Evolutionary conservation across 1,284 basidiomycete species (phyloP).

Genomic region (Microbotryum saponariae): DNA sequence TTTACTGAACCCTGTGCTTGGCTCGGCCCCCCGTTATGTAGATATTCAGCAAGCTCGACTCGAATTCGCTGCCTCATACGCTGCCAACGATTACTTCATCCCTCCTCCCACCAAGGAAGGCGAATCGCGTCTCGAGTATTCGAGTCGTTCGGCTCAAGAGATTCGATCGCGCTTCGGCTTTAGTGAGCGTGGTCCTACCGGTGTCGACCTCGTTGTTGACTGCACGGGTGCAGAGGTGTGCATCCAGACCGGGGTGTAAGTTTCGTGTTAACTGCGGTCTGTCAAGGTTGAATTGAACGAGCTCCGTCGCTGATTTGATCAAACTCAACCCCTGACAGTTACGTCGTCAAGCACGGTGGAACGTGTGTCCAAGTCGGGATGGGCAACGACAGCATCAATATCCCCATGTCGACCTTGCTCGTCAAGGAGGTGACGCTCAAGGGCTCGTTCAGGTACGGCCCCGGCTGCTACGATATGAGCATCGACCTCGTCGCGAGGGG

Average conservation of each 20-base stretch:
- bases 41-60: constrained; percentile 75
- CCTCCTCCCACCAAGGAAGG: constrained; percentile 55
- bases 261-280: too few relatives aligned
- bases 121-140: constrained; percentile 62
- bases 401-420: constrained; percentile 51
- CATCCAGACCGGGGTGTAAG: constrained; percentile 48
- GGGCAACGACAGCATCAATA: constrained; percentile 40
- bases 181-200: constrained; percentile 44
- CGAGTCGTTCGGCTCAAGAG: constrained; percentile 45
- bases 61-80: constrained; percentile 77
- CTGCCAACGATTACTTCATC: constrained; percentile 72
- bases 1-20: neutral
- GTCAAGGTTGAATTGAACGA: too few relatives aligned
- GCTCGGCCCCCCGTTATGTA: constrained; percentile 30
- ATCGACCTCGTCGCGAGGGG: constrained; percentile 50
- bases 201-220: constrained; percentile 55
- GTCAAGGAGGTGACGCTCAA: constrained; percentile 70
- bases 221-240: constrained; percentile 56
- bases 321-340: constrained; percentile 7
- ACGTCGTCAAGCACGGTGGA: constrained; percentile 61
- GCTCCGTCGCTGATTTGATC: too few relatives aligned
- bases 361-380: constrained; percentile 55
- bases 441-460: constrained; percentile 80
- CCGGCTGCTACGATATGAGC: constrained; percentile 58
- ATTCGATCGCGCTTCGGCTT: constrained; percentile 45